These are phyloP conservation scores for Chaetomium globosum DNA, from an alignment of 2,329 filamentous ascomycete species.

Conservation along the genomic window DNA sequence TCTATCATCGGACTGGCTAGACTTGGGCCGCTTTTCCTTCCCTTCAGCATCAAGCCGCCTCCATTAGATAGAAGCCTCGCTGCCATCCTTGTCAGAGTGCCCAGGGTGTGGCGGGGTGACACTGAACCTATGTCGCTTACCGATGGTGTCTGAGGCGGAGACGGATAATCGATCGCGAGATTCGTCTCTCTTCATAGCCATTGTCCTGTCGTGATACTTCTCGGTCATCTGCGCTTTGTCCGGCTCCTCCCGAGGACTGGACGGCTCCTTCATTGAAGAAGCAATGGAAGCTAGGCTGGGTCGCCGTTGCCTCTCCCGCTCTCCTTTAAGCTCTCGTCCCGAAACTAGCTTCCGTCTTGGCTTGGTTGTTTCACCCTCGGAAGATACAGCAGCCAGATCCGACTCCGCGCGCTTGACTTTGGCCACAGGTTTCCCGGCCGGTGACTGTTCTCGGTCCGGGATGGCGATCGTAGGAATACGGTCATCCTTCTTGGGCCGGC, in stretches of 20 bases:
- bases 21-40: constrained; percentile 54
- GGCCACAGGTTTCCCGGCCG: constrained; percentile 50
- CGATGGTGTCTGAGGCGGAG: constrained; percentile 53
- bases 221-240: constrained; percentile 56
- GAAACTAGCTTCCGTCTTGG: constrained; percentile 66
- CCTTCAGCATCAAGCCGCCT: constrained; percentile 59
- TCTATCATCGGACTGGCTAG: constrained; percentile 51
- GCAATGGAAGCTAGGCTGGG: constrained; percentile 60
- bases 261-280: constrained; percentile 56
- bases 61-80: constrained; percentile 57
- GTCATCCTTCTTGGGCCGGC: constrained; percentile 60
- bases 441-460: constrained; percentile 59
- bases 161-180: constrained; percentile 58
- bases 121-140: constrained; percentile 63
- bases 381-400: constrained; percentile 56
- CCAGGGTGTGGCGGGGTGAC: constrained; percentile 60
- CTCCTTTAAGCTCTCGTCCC: constrained; percentile 62
- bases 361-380: constrained; percentile 61
- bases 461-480: constrained; percentile 50
- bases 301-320: constrained; percentile 61
- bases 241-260: constrained; percentile 57
- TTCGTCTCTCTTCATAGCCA: constrained; percentile 63
- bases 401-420: constrained; percentile 59
- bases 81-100: constrained; percentile 56
- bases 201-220: constrained; percentile 62